Conservation (phyloP, 306 rosid genomes). For the Gleditsia sinensis region DNA sequence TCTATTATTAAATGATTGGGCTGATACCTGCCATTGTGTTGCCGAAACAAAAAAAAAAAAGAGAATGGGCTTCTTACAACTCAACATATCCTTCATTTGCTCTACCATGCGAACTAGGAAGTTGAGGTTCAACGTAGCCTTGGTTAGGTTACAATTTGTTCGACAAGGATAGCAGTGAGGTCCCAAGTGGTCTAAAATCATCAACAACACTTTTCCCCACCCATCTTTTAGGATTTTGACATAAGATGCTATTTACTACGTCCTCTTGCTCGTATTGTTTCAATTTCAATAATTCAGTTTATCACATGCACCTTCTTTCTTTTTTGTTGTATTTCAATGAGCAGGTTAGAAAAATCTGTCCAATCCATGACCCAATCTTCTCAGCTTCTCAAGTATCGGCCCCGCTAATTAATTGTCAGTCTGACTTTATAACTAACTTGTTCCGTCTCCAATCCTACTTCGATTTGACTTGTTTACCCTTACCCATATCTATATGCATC, state of each 20-base stretch:
- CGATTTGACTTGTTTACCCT: conserved; percentile 42
- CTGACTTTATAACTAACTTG: conserved; percentile 50
- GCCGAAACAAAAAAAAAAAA: too few relatives aligned
- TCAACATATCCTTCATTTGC: too few relatives aligned
- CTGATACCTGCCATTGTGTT: too few relatives aligned
- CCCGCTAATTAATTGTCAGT: conserved; percentile 50
- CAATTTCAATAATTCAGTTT: conserved; percentile 58
- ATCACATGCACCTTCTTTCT: conserved; percentile 58
- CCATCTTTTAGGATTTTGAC: conserved; percentile 59
- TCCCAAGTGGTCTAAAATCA: conserved; percentile 40
- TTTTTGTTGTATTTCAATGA: conserved; percentile 11
- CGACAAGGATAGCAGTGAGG: conserved; percentile 37
- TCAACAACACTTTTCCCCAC: conserved; percentile 35
- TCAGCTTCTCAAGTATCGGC: conserved; percentile 42
- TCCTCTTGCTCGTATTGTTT: conserved; percentile 21
- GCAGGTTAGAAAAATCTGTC: conserved; percentile 42
- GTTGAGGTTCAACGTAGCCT: not conserved
- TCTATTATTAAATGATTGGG: too few relatives aligned
- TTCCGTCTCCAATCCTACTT: conserved; percentile 30
- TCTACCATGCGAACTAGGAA: too few relatives aligned
- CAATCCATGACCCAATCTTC: conserved; percentile 39
- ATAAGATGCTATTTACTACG: conserved; percentile 39
- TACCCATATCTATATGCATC: not conserved
- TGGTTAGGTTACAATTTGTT: conserved; percentile 38
- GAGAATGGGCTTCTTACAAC: too few relatives aligned